Percentiles rank a stretch among this genome's conserved stretches.
Evolutionary conservation across 371 early-diverging fungal species (phyloP).

Genomic region (Mucor plumbeus): DNA sequence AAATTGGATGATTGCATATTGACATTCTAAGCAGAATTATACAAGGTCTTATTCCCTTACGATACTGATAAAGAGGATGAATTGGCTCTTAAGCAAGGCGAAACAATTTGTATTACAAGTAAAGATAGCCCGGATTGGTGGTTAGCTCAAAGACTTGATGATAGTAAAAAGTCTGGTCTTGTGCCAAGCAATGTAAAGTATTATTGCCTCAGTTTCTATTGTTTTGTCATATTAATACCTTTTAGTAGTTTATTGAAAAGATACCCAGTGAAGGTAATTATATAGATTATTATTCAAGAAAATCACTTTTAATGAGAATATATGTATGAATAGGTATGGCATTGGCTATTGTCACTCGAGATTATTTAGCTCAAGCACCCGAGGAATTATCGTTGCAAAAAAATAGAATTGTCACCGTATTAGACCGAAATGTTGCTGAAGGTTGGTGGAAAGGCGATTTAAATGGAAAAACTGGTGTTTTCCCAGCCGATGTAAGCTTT

Average conservation of each 20-base stretch:
- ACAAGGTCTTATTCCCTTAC: conserved; percentile 46
- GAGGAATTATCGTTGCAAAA: conserved; percentile 67
- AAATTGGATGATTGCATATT: neutral
- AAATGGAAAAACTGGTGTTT: conserved; percentile 59
- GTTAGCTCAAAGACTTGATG: conserved; percentile 57
- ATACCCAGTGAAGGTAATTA: conserved; percentile 15
- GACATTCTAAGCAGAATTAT: conserved; percentile 23
- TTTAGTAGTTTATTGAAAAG: conserved; percentile 27
- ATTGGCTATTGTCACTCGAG: conserved; percentile 60
- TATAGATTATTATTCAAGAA: neutral
- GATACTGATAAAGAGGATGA: conserved; percentile 65
- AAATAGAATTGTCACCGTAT: conserved; percentile 67
- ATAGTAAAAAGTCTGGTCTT: conserved; percentile 53
- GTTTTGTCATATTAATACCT: neutral
- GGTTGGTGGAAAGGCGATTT: conserved; percentile 72
- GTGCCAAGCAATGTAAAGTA: conserved; percentile 71
- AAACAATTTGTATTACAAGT: conserved; percentile 58
- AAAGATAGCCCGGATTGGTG: conserved; percentile 66
- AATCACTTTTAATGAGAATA: neutral
- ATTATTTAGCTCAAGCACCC: conserved; percentile 65
- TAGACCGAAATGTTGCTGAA: conserved; percentile 59
- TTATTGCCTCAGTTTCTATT: neutral
- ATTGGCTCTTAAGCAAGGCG: conserved; percentile 55
- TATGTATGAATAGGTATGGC: conserved; percentile 16
- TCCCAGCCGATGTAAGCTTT: conserved; percentile 60